Evolutionary conservation across 352 stramenopile genomes (phyloP).

Genomic region (Phytophthora rubi): DNA sequence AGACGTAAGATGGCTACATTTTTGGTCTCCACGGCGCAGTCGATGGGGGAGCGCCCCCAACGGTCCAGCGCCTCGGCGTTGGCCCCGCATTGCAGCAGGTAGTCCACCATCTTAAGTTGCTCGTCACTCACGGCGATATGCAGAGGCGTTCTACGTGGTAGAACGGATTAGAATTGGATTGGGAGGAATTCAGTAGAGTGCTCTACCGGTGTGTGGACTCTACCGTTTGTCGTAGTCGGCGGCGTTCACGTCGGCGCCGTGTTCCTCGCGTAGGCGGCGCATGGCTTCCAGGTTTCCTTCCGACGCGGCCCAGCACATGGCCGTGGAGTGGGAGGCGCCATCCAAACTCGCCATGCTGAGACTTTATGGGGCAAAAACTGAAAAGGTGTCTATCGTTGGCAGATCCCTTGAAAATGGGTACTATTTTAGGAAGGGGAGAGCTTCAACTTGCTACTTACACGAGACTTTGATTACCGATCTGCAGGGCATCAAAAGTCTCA

Average conservation of each 20-base stretch:
- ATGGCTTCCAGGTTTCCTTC: slow-evolving; percentile 70
- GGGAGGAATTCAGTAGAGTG: not conserved
- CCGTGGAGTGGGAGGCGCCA: slow-evolving; percentile 52
- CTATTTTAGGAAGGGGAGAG: too few relatives aligned
- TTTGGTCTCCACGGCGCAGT: slow-evolving; percentile 66
- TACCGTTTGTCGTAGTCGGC: slow-evolving; percentile 84
- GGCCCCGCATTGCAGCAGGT: slow-evolving; percentile 68
- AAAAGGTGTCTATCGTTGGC: too few relatives aligned
- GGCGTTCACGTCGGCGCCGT: slow-evolving; percentile 74
- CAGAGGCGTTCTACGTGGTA: slow-evolving; percentile 59
- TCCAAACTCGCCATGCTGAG: not conserved
- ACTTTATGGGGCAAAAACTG: too few relatives aligned
- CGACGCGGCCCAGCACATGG: slow-evolving; percentile 80
- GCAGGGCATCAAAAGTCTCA: not conserved
- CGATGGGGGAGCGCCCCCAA: slow-evolving; percentile 72
- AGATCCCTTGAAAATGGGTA: too few relatives aligned
- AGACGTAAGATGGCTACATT: slow-evolving; percentile 57
- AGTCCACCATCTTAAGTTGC: slow-evolving; percentile 61
- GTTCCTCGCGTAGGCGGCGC: slow-evolving; percentile 57
- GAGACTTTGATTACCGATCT: not conserved
- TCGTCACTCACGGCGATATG: slow-evolving; percentile 80
- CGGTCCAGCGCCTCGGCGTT: slow-evolving; percentile 60
- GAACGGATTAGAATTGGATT: not conserved
- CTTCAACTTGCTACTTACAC: too few relatives aligned
- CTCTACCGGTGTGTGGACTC: not conserved